Evolutionary conservation across 305 asterid species (phyloP), one percentile per base, ranked within the genome.

Genomic region (Fraxinus floribunda): DNA sequence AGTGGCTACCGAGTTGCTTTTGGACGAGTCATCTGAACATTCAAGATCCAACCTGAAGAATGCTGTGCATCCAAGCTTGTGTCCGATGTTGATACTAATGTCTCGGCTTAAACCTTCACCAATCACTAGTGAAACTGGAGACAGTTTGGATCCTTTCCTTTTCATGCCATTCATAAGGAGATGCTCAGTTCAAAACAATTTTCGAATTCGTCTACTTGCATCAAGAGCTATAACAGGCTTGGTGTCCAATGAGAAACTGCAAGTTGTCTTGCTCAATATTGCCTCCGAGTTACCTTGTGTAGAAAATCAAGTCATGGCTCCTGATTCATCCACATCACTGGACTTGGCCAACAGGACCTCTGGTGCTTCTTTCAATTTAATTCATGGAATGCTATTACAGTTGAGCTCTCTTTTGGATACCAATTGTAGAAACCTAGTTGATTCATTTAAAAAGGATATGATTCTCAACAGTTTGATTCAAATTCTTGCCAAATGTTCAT

Each of bases 31-130:
- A 68, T 85, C 96, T 39, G 85, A 88, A 78, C 87, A 87, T 44
- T 77, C 86, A 81, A 89, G 86, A 80, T 85, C 94, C 77, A 90
- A 88, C 93, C 86, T 93, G 88, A 91, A 91, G 83, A 92, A 89
- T 78, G 91, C 22, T 36, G 94, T 93, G 72, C 99, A 94, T 84
- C 98, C 99, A 72, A 96, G 99, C 88, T 92, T 96, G 90, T 94
- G 97, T 75, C 98, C 99, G 0, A 84, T 96, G 89, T 89, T 96
- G 92, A 94, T 96, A 84, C 91, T 96, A 68, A 85, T 96, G 83
- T 91, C 98, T 35, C 91, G 98, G 71, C 97, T 96, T 74, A 96
- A 93, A 85, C 98, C 99, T 77, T 94, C 98, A 44, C 92, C 95
- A 34, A 90, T 94, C 72, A 81, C 97, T 74, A 90, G 91, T 84